Percentiles rank a stretch among this genome's conserved stretches.
Evolutionary conservation across 768 basidiomycete genomes (phyloP).

Genomic region (Mycena alexandri): DNA sequence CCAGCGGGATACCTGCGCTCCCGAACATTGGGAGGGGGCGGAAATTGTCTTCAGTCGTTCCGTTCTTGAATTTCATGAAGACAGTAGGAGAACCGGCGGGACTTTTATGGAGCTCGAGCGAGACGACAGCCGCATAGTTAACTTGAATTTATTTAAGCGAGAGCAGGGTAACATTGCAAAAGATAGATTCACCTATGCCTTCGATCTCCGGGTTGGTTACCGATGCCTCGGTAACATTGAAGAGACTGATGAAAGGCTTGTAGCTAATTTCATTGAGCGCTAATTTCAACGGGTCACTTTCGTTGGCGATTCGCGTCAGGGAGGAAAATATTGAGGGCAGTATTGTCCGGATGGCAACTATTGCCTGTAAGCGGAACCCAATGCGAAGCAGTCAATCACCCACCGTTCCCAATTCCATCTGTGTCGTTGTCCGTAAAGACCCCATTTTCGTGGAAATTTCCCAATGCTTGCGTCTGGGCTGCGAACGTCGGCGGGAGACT

Average conservation of each 20-base stretch:
- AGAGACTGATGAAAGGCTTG: slow-evolving; percentile 69
- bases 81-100: slow-evolving; percentile 44
- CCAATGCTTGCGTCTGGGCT: slow-evolving; percentile 59
- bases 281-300: slow-evolving; percentile 57
- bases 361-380: too few relatives aligned
- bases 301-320: slow-evolving; percentile 56
- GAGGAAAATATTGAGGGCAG: slow-evolving; percentile 59
- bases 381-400: not conserved
- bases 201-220: slow-evolving; percentile 53
- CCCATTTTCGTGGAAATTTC: slow-evolving; percentile 67
- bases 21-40: slow-evolving; percentile 49
- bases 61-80: slow-evolving; percentile 62
- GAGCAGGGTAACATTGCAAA: not conserved
- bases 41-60: slow-evolving; percentile 51
- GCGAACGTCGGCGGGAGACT: slow-evolving; percentile 53
- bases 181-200: slow-evolving; percentile 54
- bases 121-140: slow-evolving; percentile 57
- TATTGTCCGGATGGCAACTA: slow-evolving; percentile 64
- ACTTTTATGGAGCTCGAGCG: slow-evolving; percentile 56
- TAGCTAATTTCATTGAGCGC: slow-evolving; percentile 61
- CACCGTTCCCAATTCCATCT: slow-evolving; percentile 11
- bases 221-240: slow-evolving; percentile 66
- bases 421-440: slow-evolving; percentile 54
- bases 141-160: slow-evolving; percentile 31
- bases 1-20: slow-evolving; percentile 49